A percentile compares a stretch with the other conserved stretches of the same genome.
Conservation (phyloP, 768 basidiomycete genomes). For the Galerina marginata region DNA sequence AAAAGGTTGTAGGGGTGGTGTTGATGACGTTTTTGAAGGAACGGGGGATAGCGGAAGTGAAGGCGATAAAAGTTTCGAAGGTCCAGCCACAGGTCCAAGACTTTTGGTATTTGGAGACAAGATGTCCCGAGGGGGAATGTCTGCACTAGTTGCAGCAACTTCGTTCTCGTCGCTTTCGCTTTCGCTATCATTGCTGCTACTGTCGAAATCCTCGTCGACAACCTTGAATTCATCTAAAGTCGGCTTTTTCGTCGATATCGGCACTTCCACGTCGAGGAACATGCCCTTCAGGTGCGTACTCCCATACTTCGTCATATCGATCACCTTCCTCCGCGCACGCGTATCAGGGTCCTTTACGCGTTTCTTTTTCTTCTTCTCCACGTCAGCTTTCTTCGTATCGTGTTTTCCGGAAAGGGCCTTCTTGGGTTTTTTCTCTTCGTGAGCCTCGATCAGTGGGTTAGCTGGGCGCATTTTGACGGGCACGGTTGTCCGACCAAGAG, state of each 20-base stretch:
- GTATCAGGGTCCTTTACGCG: conserved; percentile 53
- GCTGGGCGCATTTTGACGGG: conserved; percentile 75
- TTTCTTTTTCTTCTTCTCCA: conserved; percentile 47
- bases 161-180: conserved; percentile 19
- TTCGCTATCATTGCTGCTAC: conserved; percentile 12
- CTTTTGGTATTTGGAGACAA: background rate
- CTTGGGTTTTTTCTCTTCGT: conserved; percentile 30
- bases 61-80: conserved; percentile 2
- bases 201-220: conserved; percentile 17
- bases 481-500: conserved; percentile 66
- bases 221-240: conserved; percentile 15
- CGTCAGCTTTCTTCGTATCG: conserved; percentile 20
- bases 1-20: background rate
- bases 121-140: background rate
- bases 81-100: conserved; percentile 3
- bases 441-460: conserved; percentile 54
- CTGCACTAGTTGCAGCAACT: background rate
- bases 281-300: conserved; percentile 72
- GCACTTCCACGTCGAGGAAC: conserved; percentile 58
- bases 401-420: conserved; percentile 10
- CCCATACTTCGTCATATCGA: conserved; percentile 77
- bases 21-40: background rate
- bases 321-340: conserved; percentile 65
- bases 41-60: conserved; percentile 2
- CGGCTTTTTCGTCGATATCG: conserved; percentile 17